Evolutionary conservation across 1,284 basidiomycete species (phyloP), one percentile per base, ranked within the genome.

Genomic region (Ganoderma lingzhi): DNA sequence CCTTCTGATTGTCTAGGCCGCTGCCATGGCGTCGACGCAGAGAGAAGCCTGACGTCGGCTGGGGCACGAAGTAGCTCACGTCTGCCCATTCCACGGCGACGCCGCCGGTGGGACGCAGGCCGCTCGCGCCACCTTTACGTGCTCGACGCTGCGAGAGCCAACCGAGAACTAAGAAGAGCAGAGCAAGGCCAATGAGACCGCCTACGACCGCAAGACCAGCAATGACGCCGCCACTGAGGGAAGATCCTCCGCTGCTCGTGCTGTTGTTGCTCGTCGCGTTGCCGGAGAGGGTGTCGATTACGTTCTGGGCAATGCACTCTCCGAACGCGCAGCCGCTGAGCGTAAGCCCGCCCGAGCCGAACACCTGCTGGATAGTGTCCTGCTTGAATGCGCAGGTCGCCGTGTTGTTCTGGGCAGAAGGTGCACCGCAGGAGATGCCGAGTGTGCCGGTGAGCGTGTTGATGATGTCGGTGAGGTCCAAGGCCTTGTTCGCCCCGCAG

Each of bases 121-220:
- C 78, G 37, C 81, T 80, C 14, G 48, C 48, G 48, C 80, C 80
- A 0, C 80, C 81, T 56, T 80, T 85, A 30, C 88, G 82, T 14
- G 94, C 95, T 48, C 84, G 84, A 42, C 86, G 84, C 76, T 94
- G 94, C 6, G 77, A 79, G 45, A 87, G 69, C 73, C 87, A 86
- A 0, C 94, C 96, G 74, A 90, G 84, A 2, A 86, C 65, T 9
- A 96, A 76, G 37, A 91, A 79, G 0, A 82, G 78, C 6, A 96
- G 77, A 0, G 90, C 87, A 1, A 89, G 74, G 1, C 87, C 79
- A n/a, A 93, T 66, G 51, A 97, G 77, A 0, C 81, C 85, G 19
- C 94, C 92, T 3, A 97, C 89, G 37, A 96, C 93, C 0, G 90
- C 94, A 23, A 97, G 81, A 17, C 96, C 96, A 42, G 93, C 95